A percentile compares a stretch with the other conserved stretches of the same genome.
Conservation (phyloP, 1,284 basidiomycete species). For the Fomes fomentarius region DNA sequence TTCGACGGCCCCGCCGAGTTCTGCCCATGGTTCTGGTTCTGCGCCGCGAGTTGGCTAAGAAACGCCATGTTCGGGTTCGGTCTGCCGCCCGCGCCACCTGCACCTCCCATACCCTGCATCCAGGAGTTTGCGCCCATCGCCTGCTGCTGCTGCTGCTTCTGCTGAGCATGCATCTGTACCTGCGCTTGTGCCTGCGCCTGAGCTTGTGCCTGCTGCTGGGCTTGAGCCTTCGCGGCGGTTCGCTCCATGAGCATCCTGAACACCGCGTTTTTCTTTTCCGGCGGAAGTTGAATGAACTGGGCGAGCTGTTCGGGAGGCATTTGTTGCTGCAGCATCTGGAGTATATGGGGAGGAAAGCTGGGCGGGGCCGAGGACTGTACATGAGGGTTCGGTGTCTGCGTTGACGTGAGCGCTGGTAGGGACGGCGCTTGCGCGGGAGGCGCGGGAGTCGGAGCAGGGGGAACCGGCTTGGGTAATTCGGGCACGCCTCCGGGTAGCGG, state of each 20-base stretch:
- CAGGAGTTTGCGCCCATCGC: too few relatives aligned
- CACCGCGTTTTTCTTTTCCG: too few relatives aligned
- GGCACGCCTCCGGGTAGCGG: conserved; percentile 61
- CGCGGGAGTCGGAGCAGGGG: background rate
- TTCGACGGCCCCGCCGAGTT: conserved; percentile 10
- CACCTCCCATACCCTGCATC: conserved; percentile 2
- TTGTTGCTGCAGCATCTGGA: too few relatives aligned
- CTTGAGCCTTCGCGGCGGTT: conserved; percentile 21
- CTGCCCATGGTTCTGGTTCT: background rate
- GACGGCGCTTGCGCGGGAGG: background rate
- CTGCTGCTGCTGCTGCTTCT: conserved; percentile 1
- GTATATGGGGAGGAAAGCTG: too few relatives aligned
- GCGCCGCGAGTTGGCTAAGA: background rate
- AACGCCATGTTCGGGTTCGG: conserved; percentile 15
- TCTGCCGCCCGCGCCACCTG: background rate
- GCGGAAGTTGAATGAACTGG: too few relatives aligned
- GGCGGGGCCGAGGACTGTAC: too few relatives aligned
- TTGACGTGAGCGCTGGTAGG: background rate
- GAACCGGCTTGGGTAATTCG: conserved; percentile 48
- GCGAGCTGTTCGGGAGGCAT: too few relatives aligned
- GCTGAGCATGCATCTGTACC: background rate
- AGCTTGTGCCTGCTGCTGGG: conserved; percentile 24
- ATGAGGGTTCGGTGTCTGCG: too few relatives aligned
- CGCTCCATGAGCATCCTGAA: background rate
- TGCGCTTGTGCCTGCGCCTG: conserved; percentile 16